phyloP scores from a whole-genome alignment of 225 moss, liverwort and hornwort genomes.

The Straminergon stramineum region DNA sequence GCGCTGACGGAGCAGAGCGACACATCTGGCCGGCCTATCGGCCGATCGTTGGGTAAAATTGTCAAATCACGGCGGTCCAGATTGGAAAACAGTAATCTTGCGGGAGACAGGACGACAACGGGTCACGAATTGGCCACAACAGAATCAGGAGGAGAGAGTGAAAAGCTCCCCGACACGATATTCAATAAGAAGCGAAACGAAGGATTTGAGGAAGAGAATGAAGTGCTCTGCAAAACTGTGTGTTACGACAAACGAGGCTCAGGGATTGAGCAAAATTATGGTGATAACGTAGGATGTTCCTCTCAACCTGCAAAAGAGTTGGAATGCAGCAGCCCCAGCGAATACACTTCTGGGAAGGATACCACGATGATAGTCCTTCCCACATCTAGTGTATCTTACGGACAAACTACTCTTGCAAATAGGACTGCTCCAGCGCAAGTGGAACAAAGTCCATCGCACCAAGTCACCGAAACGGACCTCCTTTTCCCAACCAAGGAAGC shows the following conservation, averaged over 20 bases:
- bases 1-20: constrained; percentile 2
- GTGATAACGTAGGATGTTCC: neutral
- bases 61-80: constrained; percentile 13
- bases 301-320: neutral
- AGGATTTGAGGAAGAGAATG: constrained; percentile 18
- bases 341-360: neutral
- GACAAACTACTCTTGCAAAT: neutral
- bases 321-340: neutral
- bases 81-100: constrained; percentile 8
- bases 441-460: neutral
- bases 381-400: constrained; percentile 10
- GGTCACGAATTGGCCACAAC: neutral
- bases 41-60: neutral
- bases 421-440: neutral
- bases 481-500: constrained; percentile 8
- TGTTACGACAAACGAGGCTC: neutral
- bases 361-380: constrained; percentile 31
- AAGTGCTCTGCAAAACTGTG: constrained; percentile 2
- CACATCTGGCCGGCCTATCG: neutral
- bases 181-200: neutral
- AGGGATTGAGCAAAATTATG: neutral
- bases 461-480: neutral
- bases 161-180: neutral
- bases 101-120: neutral
- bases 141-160: neutral